Base-by-base conservation (phyloP, 305 asterid species). In the Nicotiana rustica region DNA sequence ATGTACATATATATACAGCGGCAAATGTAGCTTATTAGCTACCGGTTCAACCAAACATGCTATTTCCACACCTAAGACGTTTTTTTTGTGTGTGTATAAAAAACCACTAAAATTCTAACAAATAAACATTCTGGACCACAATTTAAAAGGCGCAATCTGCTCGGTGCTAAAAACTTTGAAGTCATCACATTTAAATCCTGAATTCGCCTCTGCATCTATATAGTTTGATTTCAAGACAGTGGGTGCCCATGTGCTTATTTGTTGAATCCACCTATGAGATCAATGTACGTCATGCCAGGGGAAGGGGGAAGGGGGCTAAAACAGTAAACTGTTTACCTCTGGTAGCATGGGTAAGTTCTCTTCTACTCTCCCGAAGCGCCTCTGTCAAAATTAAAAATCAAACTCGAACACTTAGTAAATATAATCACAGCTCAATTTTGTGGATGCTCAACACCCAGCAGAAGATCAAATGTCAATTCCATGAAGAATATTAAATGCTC, bases 291-390 rank as follows among this genome's bases (percentile, higher is more conserved):
- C 17, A 12, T 35, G 1, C 15, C 10, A 13, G 19, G 18, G 19
- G 59, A 31, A 33, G 49, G 31, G 1, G 31, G 17, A 2, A 17
- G 47, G 47, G 47, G 17, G 10, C 56, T 14, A 41, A 18, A 70
- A 84, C 60, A 7, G 61, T 29, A 64, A 41, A 68, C 5, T 0
- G 68, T 67, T 62, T 68, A 92, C 97, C 97, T 91, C 97, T 86
- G 38, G 95, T 92, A 33, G 97, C 93, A 85, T 91, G 86, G 65
- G 92, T 71, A 90, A 92, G 90, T 83, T 92, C 93, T 78, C 95
- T 84, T 84, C 88, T 92, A 85, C 95, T 91, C 88, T 86, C 92
- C 76, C 97, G 85, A 41, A 92, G 92, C 38, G 88, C 91, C 90
- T 92, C 93, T 92, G 95, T 84, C 60, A 71, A 83, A 85, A 76